These are phyloP conservation scores for Colletotrichum sp. DNA, from an alignment of 2,329 filamentous ascomycete genomes.

Conservation along the genomic window DNA sequence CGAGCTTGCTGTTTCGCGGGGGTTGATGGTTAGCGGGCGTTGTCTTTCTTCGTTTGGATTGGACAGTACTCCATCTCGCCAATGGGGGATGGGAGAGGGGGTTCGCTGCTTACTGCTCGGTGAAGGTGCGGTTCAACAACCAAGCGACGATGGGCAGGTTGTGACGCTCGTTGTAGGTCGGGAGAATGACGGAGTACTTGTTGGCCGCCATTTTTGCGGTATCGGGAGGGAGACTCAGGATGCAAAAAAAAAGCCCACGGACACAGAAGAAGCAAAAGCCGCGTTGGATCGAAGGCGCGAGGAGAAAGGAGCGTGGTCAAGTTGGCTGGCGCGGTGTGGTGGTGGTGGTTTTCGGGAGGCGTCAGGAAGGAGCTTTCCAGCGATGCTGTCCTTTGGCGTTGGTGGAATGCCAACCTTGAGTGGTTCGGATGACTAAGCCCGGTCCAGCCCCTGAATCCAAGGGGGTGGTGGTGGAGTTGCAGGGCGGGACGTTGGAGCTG, in stretches of 20 bases:
- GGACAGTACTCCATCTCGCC: not conserved
- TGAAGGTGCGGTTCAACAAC: slow-evolving; percentile 92
- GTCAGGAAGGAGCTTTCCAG: not conserved
- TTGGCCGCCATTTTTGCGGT: slow-evolving; percentile 37
- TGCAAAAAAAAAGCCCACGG: not conserved
- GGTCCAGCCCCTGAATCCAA: slow-evolving; percentile 11
- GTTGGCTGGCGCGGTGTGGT: slow-evolving; percentile 14
- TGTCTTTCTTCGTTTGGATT: not conserved
- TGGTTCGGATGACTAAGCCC: slow-evolving; percentile 14
- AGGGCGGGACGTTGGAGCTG: not conserved
- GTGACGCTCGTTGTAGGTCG: slow-evolving; percentile 97
- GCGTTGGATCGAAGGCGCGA: not conserved
- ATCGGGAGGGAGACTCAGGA: slow-evolving; percentile 39
- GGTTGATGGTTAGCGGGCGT: not conserved
- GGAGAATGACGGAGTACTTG: slow-evolving; percentile 97
- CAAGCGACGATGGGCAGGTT: slow-evolving; percentile 97
- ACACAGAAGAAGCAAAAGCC: not conserved
- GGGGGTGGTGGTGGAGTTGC: not conserved
- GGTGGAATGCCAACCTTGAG: slow-evolving; percentile 8
- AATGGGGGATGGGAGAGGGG: not conserved
- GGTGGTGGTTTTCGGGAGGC: not conserved
- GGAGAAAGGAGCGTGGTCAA: slow-evolving; percentile 31
- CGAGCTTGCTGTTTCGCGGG: slow-evolving; percentile 69
- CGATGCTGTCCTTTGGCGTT: slow-evolving; percentile 17
- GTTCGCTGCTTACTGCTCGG: slow-evolving; percentile 71